Conservation (phyloP, 2,329 filamentous ascomycete species). For the Xylaria sp. region DNA sequence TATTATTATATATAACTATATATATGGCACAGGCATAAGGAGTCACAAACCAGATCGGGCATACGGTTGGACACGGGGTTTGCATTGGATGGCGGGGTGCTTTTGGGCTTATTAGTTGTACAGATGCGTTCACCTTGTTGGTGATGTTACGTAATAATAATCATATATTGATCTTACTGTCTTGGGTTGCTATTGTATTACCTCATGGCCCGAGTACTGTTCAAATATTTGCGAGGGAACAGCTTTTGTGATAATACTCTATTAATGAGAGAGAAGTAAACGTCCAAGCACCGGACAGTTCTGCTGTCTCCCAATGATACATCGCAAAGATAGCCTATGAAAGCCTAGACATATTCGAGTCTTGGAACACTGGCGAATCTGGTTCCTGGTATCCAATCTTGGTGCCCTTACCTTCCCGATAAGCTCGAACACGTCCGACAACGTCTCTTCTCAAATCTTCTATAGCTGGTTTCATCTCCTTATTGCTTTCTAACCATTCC, state of each 20-base stretch:
- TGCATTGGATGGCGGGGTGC: constrained; percentile 17
- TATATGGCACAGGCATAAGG: constrained; percentile 20
- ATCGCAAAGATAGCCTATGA: too few species aligned
- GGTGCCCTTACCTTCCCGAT: too few species aligned
- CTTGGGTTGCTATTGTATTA: background rate
- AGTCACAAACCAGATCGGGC: constrained; percentile 1
- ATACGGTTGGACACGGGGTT: constrained; percentile 17
- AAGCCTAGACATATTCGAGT: background rate
- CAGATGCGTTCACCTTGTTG: background rate
- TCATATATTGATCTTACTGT: background rate
- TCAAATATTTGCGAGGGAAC: background rate
- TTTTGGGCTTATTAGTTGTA: constrained; percentile 4
- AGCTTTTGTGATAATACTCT: too few species aligned
- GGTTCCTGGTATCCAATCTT: background rate
- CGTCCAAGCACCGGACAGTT: too few species aligned
- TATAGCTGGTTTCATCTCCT: background rate
- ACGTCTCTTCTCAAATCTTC: background rate
- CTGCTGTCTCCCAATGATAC: too few species aligned
- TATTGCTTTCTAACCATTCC: background rate
- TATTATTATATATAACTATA: constrained; percentile 27
- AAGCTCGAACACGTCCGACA: background rate
- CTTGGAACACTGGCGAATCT: background rate
- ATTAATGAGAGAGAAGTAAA: too few species aligned
- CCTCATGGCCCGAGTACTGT: background rate
- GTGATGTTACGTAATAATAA: constrained; percentile 18